These are phyloP conservation scores for Metarhizium anisopliae DNA, from an alignment of 2,329 filamentous ascomycete genomes.

Conservation along the genomic window DNA sequence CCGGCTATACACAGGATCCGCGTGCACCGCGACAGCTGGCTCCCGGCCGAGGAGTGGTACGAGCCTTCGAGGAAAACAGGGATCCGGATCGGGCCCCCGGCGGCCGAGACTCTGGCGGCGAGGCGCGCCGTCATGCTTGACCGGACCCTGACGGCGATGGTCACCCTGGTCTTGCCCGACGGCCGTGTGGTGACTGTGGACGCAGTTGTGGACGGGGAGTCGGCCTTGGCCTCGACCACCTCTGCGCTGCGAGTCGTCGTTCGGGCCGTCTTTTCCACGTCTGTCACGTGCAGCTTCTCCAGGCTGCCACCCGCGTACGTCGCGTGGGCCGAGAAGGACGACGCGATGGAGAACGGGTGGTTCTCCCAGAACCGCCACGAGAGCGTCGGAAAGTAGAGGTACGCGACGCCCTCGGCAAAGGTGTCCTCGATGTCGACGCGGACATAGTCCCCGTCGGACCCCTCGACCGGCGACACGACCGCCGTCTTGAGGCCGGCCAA, in stretches of 20 bases:
- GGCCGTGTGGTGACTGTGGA: background rate
- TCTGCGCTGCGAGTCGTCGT: background rate
- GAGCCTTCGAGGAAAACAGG: conserved; percentile 19
- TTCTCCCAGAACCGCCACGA: conserved; percentile 27
- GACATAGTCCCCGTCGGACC: conserved; percentile 17
- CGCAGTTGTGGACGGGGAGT: background rate
- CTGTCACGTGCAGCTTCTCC: background rate
- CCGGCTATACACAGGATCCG: conserved; percentile 21
- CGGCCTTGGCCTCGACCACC: background rate
- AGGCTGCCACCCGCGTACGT: background rate
- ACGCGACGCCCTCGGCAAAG: conserved; percentile 19
- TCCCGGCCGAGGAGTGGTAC: conserved; percentile 13
- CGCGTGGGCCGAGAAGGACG: background rate
- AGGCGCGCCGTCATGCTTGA: conserved; percentile 16
- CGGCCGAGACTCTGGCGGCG: conserved; percentile 3
- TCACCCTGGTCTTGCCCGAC: conserved; percentile 2
- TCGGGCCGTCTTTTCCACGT: background rate
- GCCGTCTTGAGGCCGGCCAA: conserved; percentile 14
- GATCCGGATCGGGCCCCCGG: conserved; percentile 6
- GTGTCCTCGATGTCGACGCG: conserved; percentile 19
- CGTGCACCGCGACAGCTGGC: conserved; percentile 15
- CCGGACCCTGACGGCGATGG: conserved; percentile 16
- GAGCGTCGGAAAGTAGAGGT: conserved; percentile 22
- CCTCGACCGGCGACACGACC: conserved; percentile 14
- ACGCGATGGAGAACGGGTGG: conserved; percentile 20